Evolutionary conservation across 495 filamentous ascomycete genomes (phyloP).

Genomic region (Letharia lupina): DNA sequence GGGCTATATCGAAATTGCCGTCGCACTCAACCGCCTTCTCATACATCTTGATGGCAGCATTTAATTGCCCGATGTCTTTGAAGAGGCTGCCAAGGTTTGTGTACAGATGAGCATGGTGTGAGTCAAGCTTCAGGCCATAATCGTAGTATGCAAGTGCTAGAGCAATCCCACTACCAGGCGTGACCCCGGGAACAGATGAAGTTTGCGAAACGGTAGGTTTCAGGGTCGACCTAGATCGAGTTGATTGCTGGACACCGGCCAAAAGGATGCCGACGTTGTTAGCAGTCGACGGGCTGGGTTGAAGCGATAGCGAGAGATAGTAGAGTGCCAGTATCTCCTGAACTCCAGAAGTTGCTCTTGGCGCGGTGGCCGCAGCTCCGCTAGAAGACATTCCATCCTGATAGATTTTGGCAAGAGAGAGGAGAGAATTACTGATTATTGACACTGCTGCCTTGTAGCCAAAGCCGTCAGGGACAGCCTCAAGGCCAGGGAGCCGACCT

Average conservation of each 20-base stretch:
- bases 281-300: constrained; percentile 93
- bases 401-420: constrained; percentile 96
- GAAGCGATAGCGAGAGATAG: constrained; percentile 89
- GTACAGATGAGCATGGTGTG: constrained; percentile 92
- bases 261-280: constrained; percentile 98
- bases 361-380: constrained; percentile 49
- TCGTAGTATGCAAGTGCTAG: constrained; percentile 91
- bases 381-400: constrained; percentile 92
- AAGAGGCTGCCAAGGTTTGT: constrained; percentile 93
- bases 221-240: constrained; percentile 35
- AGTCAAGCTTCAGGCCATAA: constrained; percentile 77
- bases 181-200: constrained; percentile 64
- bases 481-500: constrained; percentile 77
- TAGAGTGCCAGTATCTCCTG: constrained; percentile 93
- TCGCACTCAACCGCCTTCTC: constrained; percentile 90
- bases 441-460: constrained; percentile 76
- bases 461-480: constrained; percentile 61
- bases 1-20: constrained; percentile 86
- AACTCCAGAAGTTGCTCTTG: constrained; percentile 61
- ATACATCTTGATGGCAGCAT: constrained; percentile 93
- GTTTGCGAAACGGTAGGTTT: constrained; percentile 34
- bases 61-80: constrained; percentile 92
- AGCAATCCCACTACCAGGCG: constrained; percentile 77
- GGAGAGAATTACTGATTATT: constrained; percentile 89
- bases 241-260: constrained; percentile 80